These are phyloP conservation scores for Triticum turgidum DNA, from an alignment of 176 grass and related monocot species.

Conservation along the genomic window DNA sequence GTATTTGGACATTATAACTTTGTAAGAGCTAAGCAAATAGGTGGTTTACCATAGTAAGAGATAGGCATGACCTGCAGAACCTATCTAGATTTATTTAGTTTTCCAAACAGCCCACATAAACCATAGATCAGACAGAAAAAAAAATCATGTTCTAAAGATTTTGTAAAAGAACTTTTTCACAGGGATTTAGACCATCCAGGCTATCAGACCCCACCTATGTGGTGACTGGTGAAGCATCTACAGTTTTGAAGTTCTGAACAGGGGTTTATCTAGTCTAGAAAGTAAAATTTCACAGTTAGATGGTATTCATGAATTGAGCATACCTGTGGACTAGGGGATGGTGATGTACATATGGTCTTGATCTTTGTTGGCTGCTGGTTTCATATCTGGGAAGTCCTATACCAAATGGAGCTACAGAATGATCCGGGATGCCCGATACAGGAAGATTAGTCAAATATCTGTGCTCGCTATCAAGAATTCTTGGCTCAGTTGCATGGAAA, in stretches of 20 bases:
- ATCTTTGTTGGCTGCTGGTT: slow-evolving; percentile 55
- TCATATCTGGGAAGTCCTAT: slow-evolving; percentile 64
- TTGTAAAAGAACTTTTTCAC: background rate
- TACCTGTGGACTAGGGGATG: slow-evolving; percentile 70
- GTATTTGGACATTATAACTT: slow-evolving; percentile 19
- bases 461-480: slow-evolving; percentile 69
- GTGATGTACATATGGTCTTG: slow-evolving; percentile 69
- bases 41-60: background rate
- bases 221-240: background rate
- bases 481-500: slow-evolving; percentile 58
- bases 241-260: slow-evolving; percentile 8
- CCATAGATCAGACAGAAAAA: slow-evolving; percentile 13
- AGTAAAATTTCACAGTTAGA: slow-evolving; percentile 2
- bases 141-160: slow-evolving; percentile 1
- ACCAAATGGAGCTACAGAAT: slow-evolving; percentile 60
- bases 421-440: slow-evolving; percentile 62
- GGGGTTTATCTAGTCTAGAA: background rate
- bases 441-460: slow-evolving; percentile 57
- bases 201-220: background rate
- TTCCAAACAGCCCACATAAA: slow-evolving; percentile 13
- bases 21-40: background rate
- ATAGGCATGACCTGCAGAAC: background rate
- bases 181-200: slow-evolving; percentile 15
- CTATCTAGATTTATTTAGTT: slow-evolving; percentile 2
- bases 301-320: slow-evolving; percentile 14